A percentile compares a stretch with the other conserved stretches of the same genome.
Conservation (phyloP, 2,329 filamentous ascomycete species). For the Penicillium concentricum region DNA sequence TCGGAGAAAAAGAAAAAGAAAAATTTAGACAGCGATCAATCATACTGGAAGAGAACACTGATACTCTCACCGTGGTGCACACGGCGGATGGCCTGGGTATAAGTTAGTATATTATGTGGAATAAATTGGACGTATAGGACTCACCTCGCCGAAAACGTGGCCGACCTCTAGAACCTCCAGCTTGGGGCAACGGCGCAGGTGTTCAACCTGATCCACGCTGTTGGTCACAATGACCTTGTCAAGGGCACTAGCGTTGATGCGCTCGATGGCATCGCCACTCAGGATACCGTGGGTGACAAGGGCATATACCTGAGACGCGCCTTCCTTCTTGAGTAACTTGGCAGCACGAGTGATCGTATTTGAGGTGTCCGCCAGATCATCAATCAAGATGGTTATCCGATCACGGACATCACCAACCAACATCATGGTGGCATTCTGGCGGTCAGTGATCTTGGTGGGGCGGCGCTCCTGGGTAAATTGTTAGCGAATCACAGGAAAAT, state of each 20-base stretch:
- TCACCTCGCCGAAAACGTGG: constrained; percentile 81
- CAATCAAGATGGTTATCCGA: constrained; percentile 83
- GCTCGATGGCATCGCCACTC: constrained; percentile 89
- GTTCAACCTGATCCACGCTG: constrained; percentile 84
- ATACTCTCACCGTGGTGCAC: constrained; percentile 98
- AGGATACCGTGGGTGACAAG: constrained; percentile 93
- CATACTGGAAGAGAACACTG: constrained; percentile 87
- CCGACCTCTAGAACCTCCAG: constrained; percentile 89
- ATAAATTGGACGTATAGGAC: constrained; percentile 17
- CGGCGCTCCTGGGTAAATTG: constrained; percentile 68
- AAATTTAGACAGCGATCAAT: constrained; percentile 46
- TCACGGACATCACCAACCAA: constrained; percentile 82
- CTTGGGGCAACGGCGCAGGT: constrained; percentile 76
- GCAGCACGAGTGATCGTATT: constrained; percentile 97
- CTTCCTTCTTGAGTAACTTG: constrained; percentile 92
- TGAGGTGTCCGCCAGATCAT: constrained; percentile 91
- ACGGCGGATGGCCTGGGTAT: constrained; percentile 72
- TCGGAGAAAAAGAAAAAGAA: not conserved
- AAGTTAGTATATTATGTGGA: constrained; percentile 24
- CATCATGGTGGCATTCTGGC: constrained; percentile 84
- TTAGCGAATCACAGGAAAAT: constrained; percentile 19
- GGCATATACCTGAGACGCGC: constrained; percentile 84
- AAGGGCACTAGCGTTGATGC: constrained; percentile 88
- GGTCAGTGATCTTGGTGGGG: constrained; percentile 81
- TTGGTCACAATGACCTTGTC: constrained; percentile 96